Percentiles rank a stretch among this genome's conserved stretches.
Evolutionary conservation across 768 basidiomycete genomes (phyloP).

Genomic region (Collybiopsis confluens): DNA sequence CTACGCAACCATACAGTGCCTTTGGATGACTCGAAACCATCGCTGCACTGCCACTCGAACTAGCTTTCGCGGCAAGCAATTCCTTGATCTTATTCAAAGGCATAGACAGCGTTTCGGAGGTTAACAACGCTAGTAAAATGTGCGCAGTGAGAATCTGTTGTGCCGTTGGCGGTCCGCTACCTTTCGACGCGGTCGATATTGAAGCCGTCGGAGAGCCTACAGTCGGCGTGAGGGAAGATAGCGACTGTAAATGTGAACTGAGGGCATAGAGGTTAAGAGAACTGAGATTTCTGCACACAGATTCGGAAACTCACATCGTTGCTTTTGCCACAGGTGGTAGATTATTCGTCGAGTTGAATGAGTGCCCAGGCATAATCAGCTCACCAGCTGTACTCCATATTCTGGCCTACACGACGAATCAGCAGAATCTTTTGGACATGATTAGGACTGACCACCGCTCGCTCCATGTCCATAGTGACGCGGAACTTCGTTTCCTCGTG

Average conservation of each 20-base stretch:
- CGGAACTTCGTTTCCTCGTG: conserved; percentile 34
- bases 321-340: conserved; percentile 53
- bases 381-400: conserved; percentile 69
- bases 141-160: conserved; percentile 73
- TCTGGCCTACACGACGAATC: conserved; percentile 41
- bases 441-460: conserved; percentile 48
- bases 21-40: conserved; percentile 27
- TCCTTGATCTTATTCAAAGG: conserved; percentile 62
- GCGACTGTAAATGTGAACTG: conserved; percentile 54
- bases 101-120: conserved; percentile 50
- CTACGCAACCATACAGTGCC: conserved; percentile 75
- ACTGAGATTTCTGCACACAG: conserved; percentile 3
- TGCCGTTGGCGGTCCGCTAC: conserved; percentile 38
- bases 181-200: conserved; percentile 38
- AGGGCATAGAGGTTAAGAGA: neutral
- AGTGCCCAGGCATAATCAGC: conserved; percentile 53
- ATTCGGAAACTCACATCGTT: conserved; percentile 45
- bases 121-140: conserved; percentile 57
- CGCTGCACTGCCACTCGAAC: conserved; percentile 24
- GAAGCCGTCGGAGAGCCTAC: conserved; percentile 56
- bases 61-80: conserved; percentile 41
- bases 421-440: neutral
- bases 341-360: conserved; percentile 30
- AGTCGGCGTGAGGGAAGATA: conserved; percentile 47
- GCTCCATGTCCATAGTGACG: conserved; percentile 61